Base-by-base conservation (phyloP, 352 stramenopile species). In the Thraustotheca clavata region DNA sequence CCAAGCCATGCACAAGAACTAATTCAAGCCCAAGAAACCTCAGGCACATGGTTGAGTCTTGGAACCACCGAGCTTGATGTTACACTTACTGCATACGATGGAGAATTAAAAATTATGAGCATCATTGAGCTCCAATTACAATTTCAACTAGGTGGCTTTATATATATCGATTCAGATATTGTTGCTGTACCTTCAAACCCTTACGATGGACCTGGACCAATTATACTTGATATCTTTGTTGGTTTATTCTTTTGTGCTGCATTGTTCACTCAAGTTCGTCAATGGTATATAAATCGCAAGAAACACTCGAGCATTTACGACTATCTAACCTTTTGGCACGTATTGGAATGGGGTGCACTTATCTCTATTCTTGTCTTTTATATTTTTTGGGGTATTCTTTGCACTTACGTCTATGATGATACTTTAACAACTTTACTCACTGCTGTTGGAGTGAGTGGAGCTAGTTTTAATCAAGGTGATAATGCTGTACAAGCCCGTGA, bases 31-130 rank as follows among this genome's bases (percentile, higher is more conserved):
- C 50, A 81, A 27, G 73, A 82, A 32, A 31, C 24, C 0, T 40
- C 29, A 7, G 75, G 76, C 18, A 40, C 60, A 2, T 86, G 76
- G 75, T 66, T 83, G 49, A 67, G 76, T 52, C 72, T 73, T 47
- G 71, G 72, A 4, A 74, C 69, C 1, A 54, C 77, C 14, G 55
- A 73, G 39, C 76, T 86, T 7, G 4, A 71, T 31, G 68, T 82
- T 46, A 83, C 69, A 2, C 55, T 83, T 36, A 71, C 82, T 32
- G 77, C 69, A 4, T 86, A 82, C 72, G 82, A 86, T 27, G 75
- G 76, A 27, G 76, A 86, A 43, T 35, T 86, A 5, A 60, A 83
- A 22, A 67, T 66, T 1, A 81, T 80, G 27, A 72, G 69, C 0
- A 69, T 80, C 38, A 82, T 73, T 3, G 41, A 78, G 40, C 69